Base-by-base conservation (phyloP, 2,329 filamentous ascomycete genomes). In the Lachnellula hyalina region DNA sequence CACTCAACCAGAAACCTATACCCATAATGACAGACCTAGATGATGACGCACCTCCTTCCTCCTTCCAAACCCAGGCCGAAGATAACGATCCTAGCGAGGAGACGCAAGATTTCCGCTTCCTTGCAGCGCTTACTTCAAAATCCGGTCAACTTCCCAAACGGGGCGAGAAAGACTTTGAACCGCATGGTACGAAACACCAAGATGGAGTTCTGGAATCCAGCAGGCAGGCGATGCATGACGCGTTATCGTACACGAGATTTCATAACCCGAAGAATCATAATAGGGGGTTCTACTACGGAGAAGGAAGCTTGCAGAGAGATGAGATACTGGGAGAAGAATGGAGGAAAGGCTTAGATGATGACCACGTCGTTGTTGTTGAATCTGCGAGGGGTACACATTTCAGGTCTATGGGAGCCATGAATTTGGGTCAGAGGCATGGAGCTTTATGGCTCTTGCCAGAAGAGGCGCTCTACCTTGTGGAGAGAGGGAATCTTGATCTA, bases 161-260 rank as follows among this genome's bases (percentile, higher is more conserved):
- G 60, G 94, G 94, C 57, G 91, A 96, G 70, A 99, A 99, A 72
- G 94, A 99, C 74, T 99, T 96, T 70, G 94, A 97, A 73, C 86
- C 89, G 28, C 91, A 97, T 72, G 89, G 89, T 47, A 97, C 94
- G 2, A 81, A 83, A 34, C 83, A 89, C 34, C 94, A 99, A 72
- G 84, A 86, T 61, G 79, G 81, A 54, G 82, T 86, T 8, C 84
- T 99, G 50, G 87, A 90, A 66, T 82, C 88, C 47, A 96, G 90
- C 59, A 85, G 93, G 52, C 79, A 81, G 63, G 93, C 92, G 19
- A 94, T 99, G 87, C 89, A 96, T 71, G 85, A 90, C 64, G 92
- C 93, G 2, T 79, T 97, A 53, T 80, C 84, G 50, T 87, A 87
- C 69, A 87, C 88, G 48, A 83, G 93, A 49, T 77, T 87, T 28